Percentiles rank a stretch among this genome's conserved stretches.
Evolutionary conservation across 176 grass and related monocot species (phyloP).

Genomic region (Aegilops speltoides): DNA sequence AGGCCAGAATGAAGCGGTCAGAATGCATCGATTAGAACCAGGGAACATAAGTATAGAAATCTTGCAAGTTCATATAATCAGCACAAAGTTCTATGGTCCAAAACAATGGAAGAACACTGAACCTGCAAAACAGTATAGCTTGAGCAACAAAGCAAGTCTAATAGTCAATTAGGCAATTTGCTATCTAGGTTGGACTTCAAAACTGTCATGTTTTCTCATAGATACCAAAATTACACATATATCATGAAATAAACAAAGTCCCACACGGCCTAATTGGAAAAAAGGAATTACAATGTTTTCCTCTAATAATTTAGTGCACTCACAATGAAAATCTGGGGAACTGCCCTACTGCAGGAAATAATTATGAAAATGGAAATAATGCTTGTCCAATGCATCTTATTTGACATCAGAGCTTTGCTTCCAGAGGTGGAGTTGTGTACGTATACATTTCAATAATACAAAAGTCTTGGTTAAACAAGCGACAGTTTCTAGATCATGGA

Average conservation of each 20-base stretch:
- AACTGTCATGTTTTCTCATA: neutral
- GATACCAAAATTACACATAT: neutral
- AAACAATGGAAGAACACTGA: neutral
- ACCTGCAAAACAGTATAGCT: neutral
- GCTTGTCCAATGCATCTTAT: neutral
- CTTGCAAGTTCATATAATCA: neutral
- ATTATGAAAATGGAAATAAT: neutral
- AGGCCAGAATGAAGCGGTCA: neutral
- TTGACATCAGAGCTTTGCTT: neutral
- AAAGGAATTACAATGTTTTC: neutral
- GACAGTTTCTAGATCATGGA: neutral
- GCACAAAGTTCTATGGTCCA: neutral
- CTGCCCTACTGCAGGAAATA: neutral
- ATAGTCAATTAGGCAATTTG: neutral
- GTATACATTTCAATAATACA: neutral
- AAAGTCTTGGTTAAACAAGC: neutral
- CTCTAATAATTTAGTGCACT: neutral
- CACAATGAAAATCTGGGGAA: neutral
- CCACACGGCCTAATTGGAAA: neutral
- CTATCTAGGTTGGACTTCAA: neutral
- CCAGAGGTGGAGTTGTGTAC: neutral
- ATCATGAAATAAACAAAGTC: neutral
- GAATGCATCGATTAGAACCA: slow-evolving; percentile 1
- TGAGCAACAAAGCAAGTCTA: neutral
- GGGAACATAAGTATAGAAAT: neutral